A percentile compares a stretch with the other conserved stretches of the same genome.
phyloP scores from a whole-genome alignment of 2,329 filamentous ascomycete species.

The Colletotrichum sp. region DNA sequence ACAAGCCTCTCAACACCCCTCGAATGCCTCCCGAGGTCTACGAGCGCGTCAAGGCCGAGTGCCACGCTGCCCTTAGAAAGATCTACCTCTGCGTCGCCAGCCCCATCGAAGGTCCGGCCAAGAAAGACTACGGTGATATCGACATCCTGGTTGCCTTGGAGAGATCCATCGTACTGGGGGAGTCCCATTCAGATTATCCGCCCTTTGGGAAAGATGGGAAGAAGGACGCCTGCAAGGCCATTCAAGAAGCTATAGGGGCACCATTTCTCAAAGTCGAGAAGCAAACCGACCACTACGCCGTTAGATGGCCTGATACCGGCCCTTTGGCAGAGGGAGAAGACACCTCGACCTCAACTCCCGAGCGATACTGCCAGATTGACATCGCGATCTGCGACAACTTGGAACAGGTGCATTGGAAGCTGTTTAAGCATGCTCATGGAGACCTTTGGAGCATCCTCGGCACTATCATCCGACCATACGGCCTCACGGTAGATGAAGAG shows the following conservation, averaged over 20 bases:
- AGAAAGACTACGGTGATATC: conserved; percentile 73
- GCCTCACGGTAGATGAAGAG: conserved; percentile 68
- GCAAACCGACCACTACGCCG: conserved; percentile 50
- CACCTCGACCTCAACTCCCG: not conserved
- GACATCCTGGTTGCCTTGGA: conserved; percentile 67
- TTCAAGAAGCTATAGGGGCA: conserved; percentile 48
- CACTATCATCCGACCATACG: conserved; percentile 66
- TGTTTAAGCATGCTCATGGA: conserved; percentile 75
- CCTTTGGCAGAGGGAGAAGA: not conserved
- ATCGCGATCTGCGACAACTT: conserved; percentile 57
- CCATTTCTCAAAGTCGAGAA: conserved; percentile 35
- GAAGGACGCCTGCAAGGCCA: not conserved
- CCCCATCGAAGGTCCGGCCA: conserved; percentile 73
- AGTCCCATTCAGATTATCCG: not conserved
- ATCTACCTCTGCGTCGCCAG: conserved; percentile 62
- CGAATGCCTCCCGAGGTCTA: conserved; percentile 70
- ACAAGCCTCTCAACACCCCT: conserved; percentile 61
- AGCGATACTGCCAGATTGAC: conserved; percentile 70
- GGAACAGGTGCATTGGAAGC: conserved; percentile 61
- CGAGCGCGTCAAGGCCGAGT: conserved; percentile 48
- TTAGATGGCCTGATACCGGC: conserved; percentile 54
- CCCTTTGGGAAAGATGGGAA: not conserved
- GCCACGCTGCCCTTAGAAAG: conserved; percentile 49
- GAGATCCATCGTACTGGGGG: conserved; percentile 3
- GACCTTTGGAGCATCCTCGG: conserved; percentile 73